Evolutionary conservation across 2,329 filamentous ascomycete genomes (phyloP).

Genomic region (Huntiella savannae): DNA sequence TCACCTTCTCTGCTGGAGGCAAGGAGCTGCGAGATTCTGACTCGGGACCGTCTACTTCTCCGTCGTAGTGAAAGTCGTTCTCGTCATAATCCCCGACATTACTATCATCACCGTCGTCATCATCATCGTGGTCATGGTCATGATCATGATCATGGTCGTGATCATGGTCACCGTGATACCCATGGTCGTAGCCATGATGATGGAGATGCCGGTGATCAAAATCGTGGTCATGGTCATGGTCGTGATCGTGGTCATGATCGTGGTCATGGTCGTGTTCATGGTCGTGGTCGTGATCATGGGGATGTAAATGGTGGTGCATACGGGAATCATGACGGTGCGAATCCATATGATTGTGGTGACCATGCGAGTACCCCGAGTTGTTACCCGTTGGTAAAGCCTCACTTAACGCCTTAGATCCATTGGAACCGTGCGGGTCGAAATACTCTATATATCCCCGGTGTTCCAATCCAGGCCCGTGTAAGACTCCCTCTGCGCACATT

Average conservation of each 20-base stretch:
- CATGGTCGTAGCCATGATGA: conserved; percentile 28
- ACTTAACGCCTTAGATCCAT: too few relatives aligned
- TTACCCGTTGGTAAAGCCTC: too few relatives aligned
- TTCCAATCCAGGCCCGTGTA: too few relatives aligned
- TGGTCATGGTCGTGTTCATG: conserved; percentile 67
- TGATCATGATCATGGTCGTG: conserved; percentile 43
- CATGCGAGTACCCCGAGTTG: too few relatives aligned
- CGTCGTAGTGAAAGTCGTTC: neutral
- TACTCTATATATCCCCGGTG: too few relatives aligned
- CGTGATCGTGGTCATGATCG: conserved; percentile 37
- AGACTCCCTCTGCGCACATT: too few relatives aligned
- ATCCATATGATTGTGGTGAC: too few relatives aligned
- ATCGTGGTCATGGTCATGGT: conserved; percentile 42
- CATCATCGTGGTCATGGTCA: conserved; percentile 29
- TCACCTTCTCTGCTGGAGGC: too few relatives aligned
- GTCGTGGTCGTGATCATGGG: conserved; percentile 36
- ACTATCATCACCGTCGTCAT: conserved; percentile 46
- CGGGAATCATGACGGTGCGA: too few relatives aligned
- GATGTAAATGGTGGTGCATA: neutral
- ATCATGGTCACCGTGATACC: conserved; percentile 42
- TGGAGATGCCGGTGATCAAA: neutral
- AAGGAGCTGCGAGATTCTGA: too few relatives aligned
- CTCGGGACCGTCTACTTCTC: too few relatives aligned
- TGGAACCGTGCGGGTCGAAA: too few relatives aligned
- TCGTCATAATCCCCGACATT: conserved; percentile 49